Conservation (phyloP, 2,329 filamentous ascomycete species). For the Fusarium brevicatenulatum region DNA sequence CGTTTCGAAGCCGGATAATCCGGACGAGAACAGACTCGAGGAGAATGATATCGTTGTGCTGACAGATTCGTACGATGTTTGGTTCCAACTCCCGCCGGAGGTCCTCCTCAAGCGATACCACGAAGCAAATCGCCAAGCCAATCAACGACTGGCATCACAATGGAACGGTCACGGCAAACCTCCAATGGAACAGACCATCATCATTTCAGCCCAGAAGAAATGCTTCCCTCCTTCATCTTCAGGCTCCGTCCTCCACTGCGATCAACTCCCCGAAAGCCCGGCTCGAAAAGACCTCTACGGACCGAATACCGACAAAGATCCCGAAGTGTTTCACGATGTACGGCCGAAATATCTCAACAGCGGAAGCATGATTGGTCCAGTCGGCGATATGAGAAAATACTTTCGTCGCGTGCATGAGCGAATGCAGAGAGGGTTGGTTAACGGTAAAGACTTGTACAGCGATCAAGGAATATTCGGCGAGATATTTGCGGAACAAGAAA, state of each 20-base stretch:
- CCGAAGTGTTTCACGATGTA: background rate
- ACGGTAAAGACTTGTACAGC: constrained; percentile 22
- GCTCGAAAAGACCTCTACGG: constrained; percentile 34
- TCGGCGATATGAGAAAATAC: constrained; percentile 36
- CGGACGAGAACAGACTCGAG: constrained; percentile 1
- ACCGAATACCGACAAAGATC: constrained; percentile 20
- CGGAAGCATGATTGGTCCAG: constrained; percentile 43
- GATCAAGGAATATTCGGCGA: constrained; percentile 46
- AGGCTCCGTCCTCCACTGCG: constrained; percentile 32
- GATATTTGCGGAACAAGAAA: constrained; percentile 43
- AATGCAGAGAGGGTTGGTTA: constrained; percentile 24
- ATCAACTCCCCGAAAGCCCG: constrained; percentile 29
- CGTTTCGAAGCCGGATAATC: background rate
- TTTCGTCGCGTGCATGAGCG: constrained; percentile 35
- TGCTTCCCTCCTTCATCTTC: constrained; percentile 24
- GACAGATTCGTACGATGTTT: constrained; percentile 43
- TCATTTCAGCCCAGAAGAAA: constrained; percentile 35
- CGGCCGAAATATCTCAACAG: constrained; percentile 44
- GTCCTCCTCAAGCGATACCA: constrained; percentile 44
- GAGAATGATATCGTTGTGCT: constrained; percentile 43
- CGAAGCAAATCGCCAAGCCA: constrained; percentile 28
- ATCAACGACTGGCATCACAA: constrained; percentile 10
- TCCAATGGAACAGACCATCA: constrained; percentile 36
- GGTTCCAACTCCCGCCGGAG: constrained; percentile 46
- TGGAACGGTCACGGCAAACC: background rate